These are phyloP conservation scores for Claviceps humidiphila DNA, from an alignment of 2,329 filamentous ascomycete genomes.

Conservation along the genomic window DNA sequence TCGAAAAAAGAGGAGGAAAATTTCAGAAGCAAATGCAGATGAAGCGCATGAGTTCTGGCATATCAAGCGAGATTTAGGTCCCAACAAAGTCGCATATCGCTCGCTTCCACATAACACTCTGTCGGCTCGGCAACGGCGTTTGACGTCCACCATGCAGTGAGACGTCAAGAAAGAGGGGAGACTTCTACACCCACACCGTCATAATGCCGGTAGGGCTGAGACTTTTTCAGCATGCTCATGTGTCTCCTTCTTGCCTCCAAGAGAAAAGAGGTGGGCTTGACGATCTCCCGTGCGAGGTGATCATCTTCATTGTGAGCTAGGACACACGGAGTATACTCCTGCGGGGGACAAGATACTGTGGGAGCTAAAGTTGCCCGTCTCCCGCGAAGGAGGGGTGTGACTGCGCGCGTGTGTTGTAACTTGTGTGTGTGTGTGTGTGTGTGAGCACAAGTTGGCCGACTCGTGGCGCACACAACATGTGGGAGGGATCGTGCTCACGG, in stretches of 20 bases:
- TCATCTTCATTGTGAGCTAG: conserved; percentile 2
- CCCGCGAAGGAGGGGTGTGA: neutral
- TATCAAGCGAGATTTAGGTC: neutral
- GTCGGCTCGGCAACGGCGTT: conserved; percentile 3
- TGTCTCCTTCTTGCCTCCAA: neutral
- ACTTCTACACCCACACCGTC: conserved; percentile 1
- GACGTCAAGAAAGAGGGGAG: conserved; percentile 6
- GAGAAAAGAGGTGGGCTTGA: neutral
- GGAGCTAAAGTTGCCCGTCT: neutral
- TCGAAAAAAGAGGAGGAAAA: neutral
- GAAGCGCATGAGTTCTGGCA: neutral
- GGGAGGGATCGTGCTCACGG: no score
- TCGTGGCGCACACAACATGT: no score
- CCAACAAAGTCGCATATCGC: neutral
- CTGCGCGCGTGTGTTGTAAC: no score
- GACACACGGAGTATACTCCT: neutral
- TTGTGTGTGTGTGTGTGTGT: no score
- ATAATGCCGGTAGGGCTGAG: conserved; percentile 8
- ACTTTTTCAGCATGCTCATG: neutral
- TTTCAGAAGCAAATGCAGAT: neutral
- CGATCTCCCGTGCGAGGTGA: conserved; percentile 8
- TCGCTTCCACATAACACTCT: neutral
- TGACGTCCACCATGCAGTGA: conserved; percentile 7
- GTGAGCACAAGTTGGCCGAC: no score
- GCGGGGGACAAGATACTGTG: conserved; percentile 6